Base-by-base conservation (phyloP, 371 early-diverging fungal species). In the Conidiobolus incongruus region DNA sequence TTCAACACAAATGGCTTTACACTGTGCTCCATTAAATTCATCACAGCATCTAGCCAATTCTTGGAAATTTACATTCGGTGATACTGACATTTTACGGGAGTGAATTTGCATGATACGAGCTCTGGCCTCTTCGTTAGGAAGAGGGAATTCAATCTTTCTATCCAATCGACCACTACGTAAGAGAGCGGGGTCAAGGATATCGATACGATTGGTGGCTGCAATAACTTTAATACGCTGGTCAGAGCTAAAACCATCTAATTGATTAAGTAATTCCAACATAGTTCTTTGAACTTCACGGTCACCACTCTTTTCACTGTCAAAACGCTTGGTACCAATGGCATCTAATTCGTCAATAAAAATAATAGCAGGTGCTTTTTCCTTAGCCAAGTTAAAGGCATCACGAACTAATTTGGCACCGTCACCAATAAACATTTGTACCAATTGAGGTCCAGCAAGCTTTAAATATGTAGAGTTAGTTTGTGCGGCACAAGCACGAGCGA, bases 271-370 rank as follows among this genome's bases (percentile, higher is more conserved):
- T 67, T 99, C 99, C 62, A 99, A 64, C 99, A 99, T 98, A 22
- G 99, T 99, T 56, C 99, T 75, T 60, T 99, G 99, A 12, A 99
- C 99, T 71, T 98, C 99, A 58, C 98, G 87, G 68, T 98, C 99
- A 51, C 99, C 99, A 38, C 86, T 84, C 60, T 90, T 93, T 39
- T 97, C 99, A 48, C 81, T 80, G 58, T 98, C 96, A 46, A 89
- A 92, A 56, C 99, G 85, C 65, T 98, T 98, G 22, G 98, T 94
- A 50, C 99, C 99, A 51, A 99, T 81, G 32, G 99, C 98, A 62
- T 99, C 99, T 55, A 99, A 74, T 64, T 99, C 99, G 65, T 99
- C 99, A 56, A 99, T 98, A 58, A 99, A 99, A 55, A 99, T 98
- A 56, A 99, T 99, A 16, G 99, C 83, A 2, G 99, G 99, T 20